Evolutionary conservation across 257 asterid species (phyloP).

Genomic region (Solanum infundibuliforme): DNA sequence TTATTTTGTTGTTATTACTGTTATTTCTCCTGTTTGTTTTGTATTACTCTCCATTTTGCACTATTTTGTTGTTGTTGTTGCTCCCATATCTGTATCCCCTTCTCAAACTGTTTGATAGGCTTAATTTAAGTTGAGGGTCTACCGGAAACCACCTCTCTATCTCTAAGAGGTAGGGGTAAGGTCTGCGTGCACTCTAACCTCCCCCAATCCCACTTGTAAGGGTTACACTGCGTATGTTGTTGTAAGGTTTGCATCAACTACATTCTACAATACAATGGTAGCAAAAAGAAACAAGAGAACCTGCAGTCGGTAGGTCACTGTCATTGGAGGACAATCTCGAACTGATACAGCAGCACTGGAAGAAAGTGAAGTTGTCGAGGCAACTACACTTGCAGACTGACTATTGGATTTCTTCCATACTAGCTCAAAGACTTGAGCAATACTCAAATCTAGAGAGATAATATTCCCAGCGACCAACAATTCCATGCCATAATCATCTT

Average conservation of each 20-base stretch:
- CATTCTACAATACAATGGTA: neutral
- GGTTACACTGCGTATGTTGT: neutral
- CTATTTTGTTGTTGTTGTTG: neutral
- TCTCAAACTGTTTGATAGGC: neutral
- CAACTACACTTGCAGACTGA: constrained; percentile 53
- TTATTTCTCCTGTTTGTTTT: neutral
- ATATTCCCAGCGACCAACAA: constrained; percentile 91
- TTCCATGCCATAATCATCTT: constrained; percentile 99
- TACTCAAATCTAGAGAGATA: constrained; percentile 88
- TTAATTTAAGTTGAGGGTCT: neutral
- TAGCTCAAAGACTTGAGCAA: constrained; percentile 89
- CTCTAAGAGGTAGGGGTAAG: neutral
- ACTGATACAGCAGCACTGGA: constrained; percentile 50
- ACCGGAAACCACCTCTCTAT: neutral
- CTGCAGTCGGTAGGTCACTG: constrained; percentile 96
- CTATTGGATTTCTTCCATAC: constrained; percentile 92
- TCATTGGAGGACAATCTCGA: constrained; percentile 94
- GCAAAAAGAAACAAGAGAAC: constrained; percentile 20
- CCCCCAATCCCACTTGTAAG: neutral
- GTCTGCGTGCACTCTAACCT: neutral
- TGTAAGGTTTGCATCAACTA: neutral
- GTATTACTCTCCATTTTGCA: neutral
- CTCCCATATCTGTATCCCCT: neutral
- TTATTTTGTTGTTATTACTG: neutral
- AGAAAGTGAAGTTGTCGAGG: constrained; percentile 65